Conservation (phyloP, 371 early-diverging fungal genomes). For the Mucor irregularis region DNA sequence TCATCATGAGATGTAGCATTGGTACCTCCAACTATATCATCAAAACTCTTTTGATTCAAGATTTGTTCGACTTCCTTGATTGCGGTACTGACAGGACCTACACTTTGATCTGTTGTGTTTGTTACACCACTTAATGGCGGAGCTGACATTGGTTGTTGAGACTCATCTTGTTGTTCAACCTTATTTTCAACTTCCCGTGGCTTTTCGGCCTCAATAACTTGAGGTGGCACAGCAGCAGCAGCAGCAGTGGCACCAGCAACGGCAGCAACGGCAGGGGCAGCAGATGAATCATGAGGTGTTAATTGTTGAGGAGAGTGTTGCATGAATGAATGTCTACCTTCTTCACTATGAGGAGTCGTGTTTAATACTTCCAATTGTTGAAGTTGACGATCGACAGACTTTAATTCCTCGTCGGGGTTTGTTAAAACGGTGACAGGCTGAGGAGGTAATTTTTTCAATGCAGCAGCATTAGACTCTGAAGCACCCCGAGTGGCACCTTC, state of each 20-base stretch:
- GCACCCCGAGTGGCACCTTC: not conserved
- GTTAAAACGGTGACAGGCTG: conserved; percentile 16
- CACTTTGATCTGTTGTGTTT: conserved; percentile 8
- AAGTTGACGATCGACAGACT: conserved; percentile 34
- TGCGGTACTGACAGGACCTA: conserved; percentile 18
- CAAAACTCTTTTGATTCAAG: conserved; percentile 5
- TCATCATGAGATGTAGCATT: not conserved
- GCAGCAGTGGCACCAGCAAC: too few relatives aligned
- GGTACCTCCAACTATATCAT: not conserved
- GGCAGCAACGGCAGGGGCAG: too few relatives aligned
- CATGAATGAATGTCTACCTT: not conserved
- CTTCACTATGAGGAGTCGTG: not conserved
- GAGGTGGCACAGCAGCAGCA: too few relatives aligned
- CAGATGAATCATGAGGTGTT: not conserved
- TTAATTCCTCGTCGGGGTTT: conserved; percentile 35
- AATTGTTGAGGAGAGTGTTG: conserved; percentile 1
- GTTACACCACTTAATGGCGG: not conserved
- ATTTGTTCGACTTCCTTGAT: conserved; percentile 29
- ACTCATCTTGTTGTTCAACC: not conserved
- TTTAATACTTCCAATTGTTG: conserved; percentile 21
- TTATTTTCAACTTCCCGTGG: not conserved
- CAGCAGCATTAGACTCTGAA: not conserved
- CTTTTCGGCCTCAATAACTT: too few relatives aligned
- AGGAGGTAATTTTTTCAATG: not conserved
- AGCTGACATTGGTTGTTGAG: not conserved